Conservation (phyloP, 2,329 filamentous ascomycete species). For the Colletotrichum scovillei region DNA sequence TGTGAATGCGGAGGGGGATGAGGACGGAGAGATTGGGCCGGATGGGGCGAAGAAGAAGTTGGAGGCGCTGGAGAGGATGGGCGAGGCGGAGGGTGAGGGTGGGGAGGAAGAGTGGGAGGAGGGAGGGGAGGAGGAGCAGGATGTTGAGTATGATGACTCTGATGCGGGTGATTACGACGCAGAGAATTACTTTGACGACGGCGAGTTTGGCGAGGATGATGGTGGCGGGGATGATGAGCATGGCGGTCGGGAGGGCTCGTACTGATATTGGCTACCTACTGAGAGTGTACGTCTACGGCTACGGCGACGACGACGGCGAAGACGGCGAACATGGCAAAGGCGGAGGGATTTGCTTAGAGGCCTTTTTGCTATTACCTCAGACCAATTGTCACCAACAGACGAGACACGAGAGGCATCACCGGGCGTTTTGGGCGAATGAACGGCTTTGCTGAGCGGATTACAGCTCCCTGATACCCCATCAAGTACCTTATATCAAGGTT, state of each 20-base stretch:
- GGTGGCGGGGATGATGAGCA: constrained; percentile 64
- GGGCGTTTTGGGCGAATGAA: constrained; percentile 31
- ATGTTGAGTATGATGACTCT: constrained; percentile 66
- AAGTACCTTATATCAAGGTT: background rate
- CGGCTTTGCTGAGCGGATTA: constrained; percentile 31
- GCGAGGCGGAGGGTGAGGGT: constrained; percentile 62
- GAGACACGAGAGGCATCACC: constrained; percentile 21
- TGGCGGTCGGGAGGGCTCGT: constrained; percentile 40
- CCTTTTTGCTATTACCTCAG: background rate
- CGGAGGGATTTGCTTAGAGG: constrained; percentile 21
- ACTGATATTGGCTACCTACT: constrained; percentile 27
- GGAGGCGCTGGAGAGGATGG: constrained; percentile 57
- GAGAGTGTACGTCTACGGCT: too few relatives aligned
- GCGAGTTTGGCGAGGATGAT: constrained; percentile 65
- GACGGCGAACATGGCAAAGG: background rate
- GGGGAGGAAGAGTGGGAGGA: constrained; percentile 61
- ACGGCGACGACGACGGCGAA: too few relatives aligned
- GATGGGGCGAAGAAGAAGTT: constrained; percentile 51
- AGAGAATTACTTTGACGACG: constrained; percentile 70
- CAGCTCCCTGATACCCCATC: constrained; percentile 32
- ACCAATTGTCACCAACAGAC: background rate
- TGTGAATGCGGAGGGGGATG: constrained; percentile 43
- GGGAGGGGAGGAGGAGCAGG: constrained; percentile 58
- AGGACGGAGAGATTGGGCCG: constrained; percentile 42
- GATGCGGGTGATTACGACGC: constrained; percentile 72